phyloP scores from a whole-genome alignment of 768 basidiomycete species.

The Leccinum boreale region DNA sequence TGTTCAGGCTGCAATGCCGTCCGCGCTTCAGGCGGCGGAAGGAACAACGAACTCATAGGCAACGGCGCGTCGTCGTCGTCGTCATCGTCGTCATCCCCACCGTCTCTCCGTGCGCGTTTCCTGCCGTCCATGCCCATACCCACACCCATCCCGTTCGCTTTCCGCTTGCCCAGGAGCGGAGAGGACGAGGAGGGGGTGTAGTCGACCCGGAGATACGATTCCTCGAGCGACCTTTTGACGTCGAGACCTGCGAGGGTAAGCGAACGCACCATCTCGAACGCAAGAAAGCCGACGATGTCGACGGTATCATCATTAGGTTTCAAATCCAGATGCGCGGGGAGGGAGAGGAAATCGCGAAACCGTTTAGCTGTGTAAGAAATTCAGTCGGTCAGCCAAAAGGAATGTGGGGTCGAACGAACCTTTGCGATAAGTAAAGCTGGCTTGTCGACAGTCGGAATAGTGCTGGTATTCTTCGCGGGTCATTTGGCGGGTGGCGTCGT shows the following conservation, averaged over 20 bases:
- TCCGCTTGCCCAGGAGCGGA: constrained; percentile 68
- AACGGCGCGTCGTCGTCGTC: constrained; percentile 66
- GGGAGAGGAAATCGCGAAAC: constrained; percentile 91
- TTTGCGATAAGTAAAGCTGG: constrained; percentile 82
- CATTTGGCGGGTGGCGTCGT: constrained; percentile 73
- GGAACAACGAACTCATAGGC: constrained; percentile 70
- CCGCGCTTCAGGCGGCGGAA: constrained; percentile 78
- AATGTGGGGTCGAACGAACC: constrained; percentile 23
- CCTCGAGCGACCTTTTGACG: constrained; percentile 68
- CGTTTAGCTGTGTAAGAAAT: constrained; percentile 64
- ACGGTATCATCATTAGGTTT: constrained; percentile 92
- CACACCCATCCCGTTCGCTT: constrained; percentile 46
- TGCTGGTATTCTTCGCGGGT: constrained; percentile 96
- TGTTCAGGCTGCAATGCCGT: constrained; percentile 79
- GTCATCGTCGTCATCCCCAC: constrained; percentile 45
- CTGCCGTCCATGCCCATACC: neutral
- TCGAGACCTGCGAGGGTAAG: constrained; percentile 73
- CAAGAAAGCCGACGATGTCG: constrained; percentile 95
- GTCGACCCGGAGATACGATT: constrained; percentile 64
- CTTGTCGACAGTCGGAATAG: constrained; percentile 95
- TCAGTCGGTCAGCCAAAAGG: neutral
- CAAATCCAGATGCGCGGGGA: constrained; percentile 81
- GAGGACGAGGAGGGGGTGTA: constrained; percentile 46
- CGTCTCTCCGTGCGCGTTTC: constrained; percentile 52
- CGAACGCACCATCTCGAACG: constrained; percentile 95